These are phyloP conservation scores for Botrytis galanthina DNA, from an alignment of 2,329 filamentous ascomycete species.

Conservation along the genomic window DNA sequence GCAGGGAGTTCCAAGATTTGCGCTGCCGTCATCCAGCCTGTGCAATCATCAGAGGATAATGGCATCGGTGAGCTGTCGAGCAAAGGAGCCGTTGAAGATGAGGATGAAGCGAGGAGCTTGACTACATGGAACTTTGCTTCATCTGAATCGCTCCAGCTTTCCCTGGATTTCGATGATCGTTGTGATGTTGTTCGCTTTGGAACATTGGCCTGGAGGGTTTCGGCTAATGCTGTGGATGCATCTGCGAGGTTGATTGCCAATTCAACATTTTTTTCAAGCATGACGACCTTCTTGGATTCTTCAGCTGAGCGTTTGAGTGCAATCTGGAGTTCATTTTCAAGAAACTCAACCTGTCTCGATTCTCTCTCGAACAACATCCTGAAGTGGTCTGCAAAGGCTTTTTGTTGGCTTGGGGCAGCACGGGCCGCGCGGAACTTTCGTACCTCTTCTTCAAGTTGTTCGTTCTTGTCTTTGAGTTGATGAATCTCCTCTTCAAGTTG, in stretches of 20 bases:
- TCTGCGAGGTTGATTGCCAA: background rate
- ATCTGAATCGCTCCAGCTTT: background rate
- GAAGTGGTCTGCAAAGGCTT: background rate
- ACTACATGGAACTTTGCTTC: background rate
- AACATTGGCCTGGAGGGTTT: background rate
- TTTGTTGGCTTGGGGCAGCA: background rate
- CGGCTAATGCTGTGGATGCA: background rate
- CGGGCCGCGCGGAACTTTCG: background rate
- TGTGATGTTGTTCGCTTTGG: background rate
- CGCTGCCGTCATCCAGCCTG: background rate
- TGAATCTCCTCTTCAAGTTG: background rate
- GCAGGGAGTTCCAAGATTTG: background rate
- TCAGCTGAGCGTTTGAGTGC: background rate
- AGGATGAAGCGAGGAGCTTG: background rate
- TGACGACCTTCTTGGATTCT: background rate
- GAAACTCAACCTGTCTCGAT: background rate
- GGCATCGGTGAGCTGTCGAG: background rate
- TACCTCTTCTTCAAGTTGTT: background rate
- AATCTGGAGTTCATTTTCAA: background rate
- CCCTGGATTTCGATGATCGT: background rate
- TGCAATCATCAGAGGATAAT: background rate
- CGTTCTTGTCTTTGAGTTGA: background rate
- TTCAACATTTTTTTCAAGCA: background rate
- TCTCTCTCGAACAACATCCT: slow-evolving; percentile 4
- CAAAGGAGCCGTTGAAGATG: background rate